Conservation (phyloP, 2,329 filamentous ascomycete genomes). For the Dactylonectria estremocensis region DNA sequence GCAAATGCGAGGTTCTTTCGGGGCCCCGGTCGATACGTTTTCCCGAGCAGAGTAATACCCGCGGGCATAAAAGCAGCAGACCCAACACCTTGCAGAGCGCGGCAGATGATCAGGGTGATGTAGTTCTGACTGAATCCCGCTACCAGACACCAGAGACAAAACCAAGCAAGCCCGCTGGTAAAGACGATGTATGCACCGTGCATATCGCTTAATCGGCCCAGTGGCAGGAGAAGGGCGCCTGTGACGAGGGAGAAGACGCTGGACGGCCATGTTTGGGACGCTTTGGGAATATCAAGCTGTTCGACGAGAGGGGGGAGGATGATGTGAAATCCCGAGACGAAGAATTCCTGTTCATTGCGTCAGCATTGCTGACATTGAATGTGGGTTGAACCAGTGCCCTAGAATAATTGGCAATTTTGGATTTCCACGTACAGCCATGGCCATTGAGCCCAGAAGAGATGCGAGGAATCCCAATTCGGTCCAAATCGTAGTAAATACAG, state of each 20-base stretch:
- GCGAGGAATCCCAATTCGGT: no score
- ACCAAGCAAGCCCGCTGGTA: conserved; percentile 73
- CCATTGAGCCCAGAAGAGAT: no score
- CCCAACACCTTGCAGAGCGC: conserved; percentile 81
- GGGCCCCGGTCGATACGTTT: conserved; percentile 78
- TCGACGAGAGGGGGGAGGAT: conserved; percentile 77
- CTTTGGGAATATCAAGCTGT: conserved; percentile 75
- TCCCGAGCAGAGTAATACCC: conserved; percentile 79
- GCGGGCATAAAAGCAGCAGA: conserved; percentile 78
- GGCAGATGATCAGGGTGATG: conserved; percentile 79
- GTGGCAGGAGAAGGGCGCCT: conserved; percentile 72
- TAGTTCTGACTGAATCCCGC: conserved; percentile 78
- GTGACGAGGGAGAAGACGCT: conserved; percentile 73
- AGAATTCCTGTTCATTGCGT: conserved; percentile 74
- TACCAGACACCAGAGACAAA: conserved; percentile 77
- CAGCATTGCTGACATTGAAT: background rate
- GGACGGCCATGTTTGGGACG: conserved; percentile 75
- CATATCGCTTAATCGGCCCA: conserved; percentile 73
- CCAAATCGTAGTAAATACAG: no score
- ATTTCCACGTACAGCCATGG: no score
- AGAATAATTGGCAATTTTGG: no score
- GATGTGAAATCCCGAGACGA: conserved; percentile 83
- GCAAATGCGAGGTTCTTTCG: conserved; percentile 78
- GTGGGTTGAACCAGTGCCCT: no score
- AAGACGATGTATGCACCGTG: conserved; percentile 75